These are phyloP conservation scores for Talaromyces stipitatus DNA, from an alignment of 495 filamentous ascomycete species.

Conservation along the genomic window DNA sequence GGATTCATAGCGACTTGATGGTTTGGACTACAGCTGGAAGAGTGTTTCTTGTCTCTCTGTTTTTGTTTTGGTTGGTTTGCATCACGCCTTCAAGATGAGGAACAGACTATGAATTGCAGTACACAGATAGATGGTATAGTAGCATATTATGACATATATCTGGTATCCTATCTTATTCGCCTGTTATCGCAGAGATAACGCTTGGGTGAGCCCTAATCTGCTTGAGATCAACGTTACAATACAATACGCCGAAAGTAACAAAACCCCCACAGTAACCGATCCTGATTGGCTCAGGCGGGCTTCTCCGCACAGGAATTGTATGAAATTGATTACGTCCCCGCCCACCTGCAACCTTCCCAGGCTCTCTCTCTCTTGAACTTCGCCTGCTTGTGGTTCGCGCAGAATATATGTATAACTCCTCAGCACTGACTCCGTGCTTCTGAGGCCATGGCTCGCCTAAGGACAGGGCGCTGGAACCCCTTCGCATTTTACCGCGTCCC, in stretches of 20 bases:
- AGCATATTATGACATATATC: neutral
- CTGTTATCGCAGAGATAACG: neutral
- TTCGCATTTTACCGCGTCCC: conserved; percentile 57
- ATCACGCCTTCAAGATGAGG: neutral
- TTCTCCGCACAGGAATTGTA: neutral
- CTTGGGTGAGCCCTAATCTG: neutral
- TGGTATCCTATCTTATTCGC: neutral
- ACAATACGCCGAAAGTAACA: neutral
- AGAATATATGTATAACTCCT: neutral
- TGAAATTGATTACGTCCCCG: neutral
- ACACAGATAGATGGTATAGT: conserved; percentile 3
- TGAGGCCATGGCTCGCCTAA: neutral
- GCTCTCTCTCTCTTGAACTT: neutral
- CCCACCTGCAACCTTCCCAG: neutral
- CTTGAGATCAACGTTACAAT: neutral
- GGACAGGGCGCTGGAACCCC: conserved; percentile 34
- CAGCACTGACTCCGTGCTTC: neutral
- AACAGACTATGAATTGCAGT: neutral
- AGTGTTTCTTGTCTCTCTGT: neutral
- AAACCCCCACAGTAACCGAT: neutral
- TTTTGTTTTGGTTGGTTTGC: conserved; percentile 2
- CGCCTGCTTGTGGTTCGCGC: neutral
- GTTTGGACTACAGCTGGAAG: conserved; percentile 7
- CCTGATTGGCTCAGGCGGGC: neutral
- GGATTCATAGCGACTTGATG: conserved; percentile 5